phyloP scores from a whole-genome alignment of 208 protist genomes.

The Angomonas deanei region DNA sequence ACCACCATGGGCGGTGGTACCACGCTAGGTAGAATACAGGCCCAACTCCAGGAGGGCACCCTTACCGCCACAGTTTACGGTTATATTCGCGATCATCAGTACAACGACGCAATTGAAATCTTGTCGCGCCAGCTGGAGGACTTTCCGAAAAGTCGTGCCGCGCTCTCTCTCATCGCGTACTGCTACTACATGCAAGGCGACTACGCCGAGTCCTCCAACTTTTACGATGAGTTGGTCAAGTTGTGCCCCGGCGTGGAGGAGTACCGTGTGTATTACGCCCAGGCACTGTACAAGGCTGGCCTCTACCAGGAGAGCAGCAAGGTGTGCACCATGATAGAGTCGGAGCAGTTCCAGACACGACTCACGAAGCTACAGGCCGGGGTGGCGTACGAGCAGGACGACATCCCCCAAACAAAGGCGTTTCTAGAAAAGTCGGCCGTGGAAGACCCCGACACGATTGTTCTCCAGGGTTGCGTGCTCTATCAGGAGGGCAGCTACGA shows the following conservation, averaged over 20 bases:
- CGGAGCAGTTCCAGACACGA: constrained; percentile 65
- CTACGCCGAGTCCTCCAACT: constrained; percentile 75
- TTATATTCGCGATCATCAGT: constrained; percentile 93
- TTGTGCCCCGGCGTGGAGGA: constrained; percentile 92
- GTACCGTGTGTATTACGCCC: constrained; percentile 95
- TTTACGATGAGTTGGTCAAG: constrained; percentile 90
- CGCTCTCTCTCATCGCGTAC: constrained; percentile 96
- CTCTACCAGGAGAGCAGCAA: constrained; percentile 89
- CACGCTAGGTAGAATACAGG: constrained; percentile 86
- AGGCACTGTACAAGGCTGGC: constrained; percentile 94
- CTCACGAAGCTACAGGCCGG: constrained; percentile 88
- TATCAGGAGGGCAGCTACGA: constrained; percentile 92
- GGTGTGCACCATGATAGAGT: constrained; percentile 77
- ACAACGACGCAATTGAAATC: constrained; percentile 90
- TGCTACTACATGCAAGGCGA: constrained; percentile 94
- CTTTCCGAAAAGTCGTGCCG: constrained; percentile 93
- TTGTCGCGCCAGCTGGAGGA: constrained; percentile 86
- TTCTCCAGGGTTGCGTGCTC: constrained; percentile 88
- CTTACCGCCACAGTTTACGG: constrained; percentile 94
- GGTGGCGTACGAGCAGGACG: constrained; percentile 92
- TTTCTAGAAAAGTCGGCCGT: constrained; percentile 79
- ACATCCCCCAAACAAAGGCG: constrained; percentile 86
- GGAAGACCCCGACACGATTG: constrained; percentile 84
- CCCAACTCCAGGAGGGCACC: constrained; percentile 91
- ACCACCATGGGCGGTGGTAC: constrained; percentile 86